Base-by-base conservation (phyloP, 257 asterid species). In the Jacaranda copaia region DNA sequence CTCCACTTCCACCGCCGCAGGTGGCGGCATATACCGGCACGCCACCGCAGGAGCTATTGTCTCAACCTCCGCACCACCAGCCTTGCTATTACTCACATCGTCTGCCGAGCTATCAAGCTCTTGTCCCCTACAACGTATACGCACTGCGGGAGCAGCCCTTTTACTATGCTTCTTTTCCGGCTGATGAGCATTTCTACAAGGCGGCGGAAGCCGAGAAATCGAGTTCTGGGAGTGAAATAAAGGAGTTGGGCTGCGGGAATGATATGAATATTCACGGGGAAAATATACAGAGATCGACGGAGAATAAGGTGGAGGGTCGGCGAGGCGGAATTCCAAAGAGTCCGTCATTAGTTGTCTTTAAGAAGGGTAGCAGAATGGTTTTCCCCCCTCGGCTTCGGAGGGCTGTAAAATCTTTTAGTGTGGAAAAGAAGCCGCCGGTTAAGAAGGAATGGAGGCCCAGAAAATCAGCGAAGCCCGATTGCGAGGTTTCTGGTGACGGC, bases 301-400 rank as follows among this genome's bases (percentile, higher is more conserved):
- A 53, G 59, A 68, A 46, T 51, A 45, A 11, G 40, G 68, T 8
- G 69, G 75, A 72, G 10, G 18, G 43, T 8, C 48, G 38, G 8
- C 6, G 15, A 5, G 67, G 19, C 8, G 35, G 15, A 45, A 3
- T 66, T 9, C 77, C 45, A 4, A 68, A 59, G 3, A 11, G 4
- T 64, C 68, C 64, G 15, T 32, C 16, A 5, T 18, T 14, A n/a
- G 7, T 40, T 5, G 25, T n/a, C 8, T 1, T 1, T 0, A 32
- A 51, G 20, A 76, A 19, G 16, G 59, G 52, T 18, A 5, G 0
- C 4, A 56, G 12, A 16, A 49, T 9, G 57, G 36, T 13, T 65
- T 8, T n/a, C 12, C 78, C 82, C 1, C 82, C 77, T 2, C 81
- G 81, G 6, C 58, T 55, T 4, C 81, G 5, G 4, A 66, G 35